A percentile compares a stretch with the other conserved stretches of the same genome.
phyloP scores from a whole-genome alignment of 768 basidiomycete genomes.

The Tulasnella calospora region DNA sequence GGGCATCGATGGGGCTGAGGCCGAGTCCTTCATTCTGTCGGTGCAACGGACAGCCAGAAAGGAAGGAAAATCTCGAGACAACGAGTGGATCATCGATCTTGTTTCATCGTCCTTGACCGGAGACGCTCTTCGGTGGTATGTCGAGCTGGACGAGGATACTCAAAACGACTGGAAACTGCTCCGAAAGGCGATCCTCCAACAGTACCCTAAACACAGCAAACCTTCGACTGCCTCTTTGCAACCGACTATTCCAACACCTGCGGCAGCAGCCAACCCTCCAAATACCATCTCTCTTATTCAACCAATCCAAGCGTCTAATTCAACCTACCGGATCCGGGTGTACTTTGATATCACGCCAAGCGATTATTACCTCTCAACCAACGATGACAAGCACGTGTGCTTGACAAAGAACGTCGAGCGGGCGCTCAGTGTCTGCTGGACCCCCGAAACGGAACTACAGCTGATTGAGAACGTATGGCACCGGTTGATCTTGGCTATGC shows the following conservation, averaged over 20 bases:
- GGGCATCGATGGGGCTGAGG: background rate
- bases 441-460: background rate
- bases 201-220: background rate
- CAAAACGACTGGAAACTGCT: background rate
- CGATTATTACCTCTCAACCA: background rate
- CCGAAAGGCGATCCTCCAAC: constrained; percentile 1
- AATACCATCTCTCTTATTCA: background rate
- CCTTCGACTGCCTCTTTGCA: background rate
- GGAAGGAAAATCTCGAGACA: constrained; percentile 5
- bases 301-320: background rate
- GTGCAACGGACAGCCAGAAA: background rate
- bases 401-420: background rate
- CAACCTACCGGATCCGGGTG: background rate
- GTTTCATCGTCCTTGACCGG: background rate
- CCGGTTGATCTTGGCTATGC: background rate
- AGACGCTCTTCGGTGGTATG: background rate
- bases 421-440: background rate
- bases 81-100: background rate
- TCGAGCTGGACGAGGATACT: background rate
- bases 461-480: background rate
- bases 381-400: background rate
- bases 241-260: background rate
- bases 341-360: background rate
- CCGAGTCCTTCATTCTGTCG: background rate
- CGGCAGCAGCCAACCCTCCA: background rate